Base-by-base conservation (phyloP, 768 basidiomycete genomes). In the Boletus tomentosulus region DNA sequence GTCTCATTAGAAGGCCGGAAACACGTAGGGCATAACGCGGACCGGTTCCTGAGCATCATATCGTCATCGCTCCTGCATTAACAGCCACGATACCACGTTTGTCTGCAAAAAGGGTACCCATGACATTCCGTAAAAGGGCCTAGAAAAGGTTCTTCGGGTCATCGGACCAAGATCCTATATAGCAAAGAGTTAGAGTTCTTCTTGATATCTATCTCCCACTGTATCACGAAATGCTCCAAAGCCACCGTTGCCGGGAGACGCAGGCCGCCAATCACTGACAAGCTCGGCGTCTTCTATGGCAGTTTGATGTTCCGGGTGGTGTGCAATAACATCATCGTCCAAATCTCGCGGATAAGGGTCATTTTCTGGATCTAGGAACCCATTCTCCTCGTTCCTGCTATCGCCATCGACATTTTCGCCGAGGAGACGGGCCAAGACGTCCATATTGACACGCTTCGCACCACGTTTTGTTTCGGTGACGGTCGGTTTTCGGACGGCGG, bases 381-480 rank as follows among this genome's bases (percentile, higher is more conserved):
- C 48, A 11, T 39, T 35, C 43, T 46, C 57, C 3, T 72, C 62
- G 24, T 67, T 62, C 25, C 1, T n/a, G 33, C 66, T 64, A 50
- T 51, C 59, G 6, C 67, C 65, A 28, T 54, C 60, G 2, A n/a
- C 61, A 22, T 56, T 35, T 60, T 56, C 73, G 57, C 71, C 62
- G 16, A 88, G 70, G 50, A 89, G 73, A 41, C 70, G 72, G 15
- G 75, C 70, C 31, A 86, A 68, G 16, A 78, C 84, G 48, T 84
- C 80, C 69, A 83, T 75, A 64, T 88, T 70, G 54, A 87, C 71
- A 43, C 81, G 68, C 51, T 67, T 66, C 34, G 73, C 57, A 19
- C 73, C 73, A 33, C 68, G 69, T 45, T 66, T 71, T 13, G 56
- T 33, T 46, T 66, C 67, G 44, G 54, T 19, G n/a, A 44, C 37